Base-by-base conservation (phyloP, 192 early-diverging fungal genomes). In the Coemansia sp. region DNA sequence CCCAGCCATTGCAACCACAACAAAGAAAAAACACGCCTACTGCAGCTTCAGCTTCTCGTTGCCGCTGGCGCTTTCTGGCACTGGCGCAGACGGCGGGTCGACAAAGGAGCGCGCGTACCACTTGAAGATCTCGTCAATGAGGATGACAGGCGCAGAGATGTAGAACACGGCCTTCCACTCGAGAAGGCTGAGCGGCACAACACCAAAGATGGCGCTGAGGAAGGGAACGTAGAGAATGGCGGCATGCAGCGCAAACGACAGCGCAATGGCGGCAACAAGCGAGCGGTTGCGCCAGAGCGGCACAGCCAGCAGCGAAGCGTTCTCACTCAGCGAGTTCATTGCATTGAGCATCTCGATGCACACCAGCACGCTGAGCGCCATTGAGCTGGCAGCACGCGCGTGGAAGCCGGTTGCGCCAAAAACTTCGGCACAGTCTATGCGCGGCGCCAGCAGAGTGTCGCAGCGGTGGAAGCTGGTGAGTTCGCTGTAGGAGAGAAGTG, bases 331-430 rank as follows among this genome's bases (percentile, higher is more conserved):
- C 77, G 88, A 90, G 84, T 98, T 98, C 83, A 98, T 94, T 56
- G 98, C 96, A 77, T 99, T 98, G 72, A 98, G 91, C 98, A 99
- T 98, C 77, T 99, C 96, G 71, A 99, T 97, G 36, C 92, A 91
- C 15, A 98, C 96, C 54, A 99, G 76, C 66, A 99, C 93, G 26
- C 95, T 95, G 58, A 99, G 85, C 54, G 93, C 94, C 82, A 98
- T 92, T 41, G 98, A 97, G 40, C 96, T 97, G 22, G 98, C 98
- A 72, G 90, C 88, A 58, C 88, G 85, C 13, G 94, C 85, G 80
- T 92, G 85, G 12, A 70, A 64, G 74, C 93, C 92, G 32, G 32
- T 32, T 32, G 32, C 32, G 36, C 82, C 81, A 77, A 98, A 98
- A 87, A 95, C 94, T 13, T 63, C 68, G 49, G 91, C 87, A 76